Percentiles rank a stretch among this genome's conserved stretches.
Conservation (phyloP, 1,284 basidiomycete species). For the Ceratobasidium sp. region DNA sequence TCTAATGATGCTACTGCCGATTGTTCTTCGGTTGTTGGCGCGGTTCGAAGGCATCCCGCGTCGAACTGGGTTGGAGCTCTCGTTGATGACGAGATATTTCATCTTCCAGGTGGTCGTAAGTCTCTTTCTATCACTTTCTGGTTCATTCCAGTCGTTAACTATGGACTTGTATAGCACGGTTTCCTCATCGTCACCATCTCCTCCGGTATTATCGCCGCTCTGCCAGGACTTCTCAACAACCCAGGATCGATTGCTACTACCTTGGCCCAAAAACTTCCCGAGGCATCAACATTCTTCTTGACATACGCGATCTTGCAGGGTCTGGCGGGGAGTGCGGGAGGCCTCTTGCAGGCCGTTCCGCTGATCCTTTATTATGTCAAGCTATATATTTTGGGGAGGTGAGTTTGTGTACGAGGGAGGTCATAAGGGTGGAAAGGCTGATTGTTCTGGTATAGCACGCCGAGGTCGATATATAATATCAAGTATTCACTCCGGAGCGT, state of each 20-base stretch:
- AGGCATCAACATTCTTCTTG: conserved; percentile 84
- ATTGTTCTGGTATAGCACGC: conserved; percentile 58
- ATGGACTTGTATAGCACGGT: conserved; percentile 63
- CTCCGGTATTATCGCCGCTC: conserved; percentile 69
- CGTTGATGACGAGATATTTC: conserved; percentile 82
- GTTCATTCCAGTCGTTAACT: conserved; percentile 49
- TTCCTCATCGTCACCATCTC: conserved; percentile 80
- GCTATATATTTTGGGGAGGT: conserved; percentile 64
- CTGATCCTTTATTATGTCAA: conserved; percentile 78
- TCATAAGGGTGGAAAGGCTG: no score
- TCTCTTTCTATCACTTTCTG: conserved; percentile 42
- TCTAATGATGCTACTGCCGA: conserved; percentile 78
- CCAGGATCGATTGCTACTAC: conserved; percentile 67
- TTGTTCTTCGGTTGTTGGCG: conserved; percentile 73
- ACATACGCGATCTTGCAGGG: conserved; percentile 63
- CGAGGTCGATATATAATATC: conserved; percentile 58
- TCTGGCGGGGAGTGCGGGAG: conserved; percentile 63
- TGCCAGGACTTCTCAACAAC: conserved; percentile 62
- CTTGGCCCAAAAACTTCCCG: conserved; percentile 74
- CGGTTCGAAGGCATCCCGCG: conserved; percentile 81
- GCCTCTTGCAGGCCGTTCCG: conserved; percentile 73
- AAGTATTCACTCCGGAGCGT: conserved; percentile 63
- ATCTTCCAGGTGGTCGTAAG: conserved; percentile 79
- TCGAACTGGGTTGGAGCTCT: conserved; percentile 78
- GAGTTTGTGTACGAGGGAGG: neutral